Evolutionary conservation across 1,284 basidiomycete genomes (phyloP).

Genomic region (Singerocomus rubriflavus): DNA sequence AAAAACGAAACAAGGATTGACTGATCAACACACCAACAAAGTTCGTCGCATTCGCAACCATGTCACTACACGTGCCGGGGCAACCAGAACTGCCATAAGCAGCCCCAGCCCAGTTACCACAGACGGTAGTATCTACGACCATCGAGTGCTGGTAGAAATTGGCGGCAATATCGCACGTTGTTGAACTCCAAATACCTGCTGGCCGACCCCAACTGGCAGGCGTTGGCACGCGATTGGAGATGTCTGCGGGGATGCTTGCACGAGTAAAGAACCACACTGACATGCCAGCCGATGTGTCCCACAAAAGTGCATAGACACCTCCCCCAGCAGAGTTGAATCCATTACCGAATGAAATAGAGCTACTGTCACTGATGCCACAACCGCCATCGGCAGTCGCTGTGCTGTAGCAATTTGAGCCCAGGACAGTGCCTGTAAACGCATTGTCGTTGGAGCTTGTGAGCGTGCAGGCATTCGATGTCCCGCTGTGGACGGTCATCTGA

Average conservation of each 20-base stretch:
- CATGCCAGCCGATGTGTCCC: slow-evolving; percentile 61
- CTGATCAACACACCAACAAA: slow-evolving; percentile 48
- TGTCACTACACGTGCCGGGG: slow-evolving; percentile 65
- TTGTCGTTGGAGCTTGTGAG: slow-evolving; percentile 3
- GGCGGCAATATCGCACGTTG: slow-evolving; percentile 58
- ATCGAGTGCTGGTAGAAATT: slow-evolving; percentile 71
- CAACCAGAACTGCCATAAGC: slow-evolving; percentile 58
- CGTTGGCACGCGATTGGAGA: slow-evolving; percentile 52
- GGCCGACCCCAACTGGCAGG: slow-evolving; percentile 70
- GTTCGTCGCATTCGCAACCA: slow-evolving; percentile 62
- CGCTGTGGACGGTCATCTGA: slow-evolving; percentile 71
- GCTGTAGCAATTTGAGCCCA: slow-evolving; percentile 44
- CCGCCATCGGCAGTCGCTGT: slow-evolving; percentile 39
- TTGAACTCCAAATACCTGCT: slow-evolving; percentile 59
- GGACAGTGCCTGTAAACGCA: slow-evolving; percentile 29
- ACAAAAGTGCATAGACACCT: slow-evolving; percentile 74
- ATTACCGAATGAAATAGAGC: slow-evolving; percentile 56
- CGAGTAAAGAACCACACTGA: slow-evolving; percentile 78
- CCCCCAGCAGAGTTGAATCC: slow-evolving; percentile 67
- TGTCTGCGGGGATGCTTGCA: slow-evolving; percentile 64
- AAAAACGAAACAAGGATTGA: not conserved
- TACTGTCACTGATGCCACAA: slow-evolving; percentile 49
- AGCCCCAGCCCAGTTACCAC: slow-evolving; percentile 59
- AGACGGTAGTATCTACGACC: slow-evolving; percentile 63
- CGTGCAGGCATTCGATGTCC: slow-evolving; percentile 27